phyloP scores from a whole-genome alignment of 164 flowering plant species.

The Vitis cinerea region DNA sequence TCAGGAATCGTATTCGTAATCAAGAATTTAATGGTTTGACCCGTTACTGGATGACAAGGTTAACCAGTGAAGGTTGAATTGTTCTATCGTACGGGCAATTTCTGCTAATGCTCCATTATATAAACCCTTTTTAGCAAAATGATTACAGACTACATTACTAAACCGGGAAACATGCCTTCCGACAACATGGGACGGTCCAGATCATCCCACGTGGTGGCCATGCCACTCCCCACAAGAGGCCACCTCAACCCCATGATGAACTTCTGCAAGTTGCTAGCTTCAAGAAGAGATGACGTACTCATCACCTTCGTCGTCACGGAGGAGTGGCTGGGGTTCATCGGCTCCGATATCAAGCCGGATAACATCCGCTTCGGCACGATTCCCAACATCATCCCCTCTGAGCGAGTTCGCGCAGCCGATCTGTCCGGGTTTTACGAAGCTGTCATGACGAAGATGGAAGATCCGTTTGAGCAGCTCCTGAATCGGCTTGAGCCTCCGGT shows the following conservation, averaged over 20 bases:
- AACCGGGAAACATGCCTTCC: background rate
- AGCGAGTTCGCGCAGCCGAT: conserved; percentile 46
- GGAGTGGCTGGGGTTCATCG: conserved; percentile 70
- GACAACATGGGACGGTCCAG: too few relatives aligned
- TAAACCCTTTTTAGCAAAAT: too few relatives aligned
- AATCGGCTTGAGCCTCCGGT: conserved; percentile 30
- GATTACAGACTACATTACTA: too few relatives aligned
- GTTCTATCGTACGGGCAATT: too few relatives aligned
- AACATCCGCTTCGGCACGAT: conserved; percentile 44
- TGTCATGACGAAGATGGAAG: conserved; percentile 47
- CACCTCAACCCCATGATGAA: conserved; percentile 70
- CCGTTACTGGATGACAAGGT: too few relatives aligned
- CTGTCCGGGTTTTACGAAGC: conserved; percentile 51
- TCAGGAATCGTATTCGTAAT: too few relatives aligned
- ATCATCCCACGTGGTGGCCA: conserved; percentile 39
- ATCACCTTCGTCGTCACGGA: conserved; percentile 72
- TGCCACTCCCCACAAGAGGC: conserved; percentile 62
- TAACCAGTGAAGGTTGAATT: too few relatives aligned
- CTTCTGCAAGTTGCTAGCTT: conserved; percentile 47
- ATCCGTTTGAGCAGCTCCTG: conserved; percentile 55
- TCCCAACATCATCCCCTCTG: conserved; percentile 82
- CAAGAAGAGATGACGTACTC: conserved; percentile 6
- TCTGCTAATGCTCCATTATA: too few relatives aligned
- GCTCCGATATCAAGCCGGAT: conserved; percentile 26
- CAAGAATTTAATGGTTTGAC: too few relatives aligned